A percentile compares a stretch with the other conserved stretches of the same genome.
phyloP scores from a whole-genome alignment of 2,329 filamentous ascomycete genomes.

The Orbilia javanica region DNA sequence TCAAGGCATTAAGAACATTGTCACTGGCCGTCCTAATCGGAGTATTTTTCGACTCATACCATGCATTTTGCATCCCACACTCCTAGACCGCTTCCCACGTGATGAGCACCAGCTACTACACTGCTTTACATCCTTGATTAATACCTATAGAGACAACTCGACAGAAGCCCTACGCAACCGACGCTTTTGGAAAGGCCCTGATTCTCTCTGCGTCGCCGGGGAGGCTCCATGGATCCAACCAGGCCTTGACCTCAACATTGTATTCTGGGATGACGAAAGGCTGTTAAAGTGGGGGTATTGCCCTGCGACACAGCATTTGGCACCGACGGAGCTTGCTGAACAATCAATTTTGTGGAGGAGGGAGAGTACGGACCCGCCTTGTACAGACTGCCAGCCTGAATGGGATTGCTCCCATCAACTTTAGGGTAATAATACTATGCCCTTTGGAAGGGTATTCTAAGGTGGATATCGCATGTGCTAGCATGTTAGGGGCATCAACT shows the following conservation, averaged over 20 bases:
- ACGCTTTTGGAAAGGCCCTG: neutral
- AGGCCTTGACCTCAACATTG: neutral
- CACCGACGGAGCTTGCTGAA: too few species aligned
- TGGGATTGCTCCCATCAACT: neutral
- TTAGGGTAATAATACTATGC: too few species aligned
- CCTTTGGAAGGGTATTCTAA: too few species aligned
- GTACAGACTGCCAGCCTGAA: neutral
- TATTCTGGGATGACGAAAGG: conserved; percentile 32
- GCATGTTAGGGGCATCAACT: too few species aligned
- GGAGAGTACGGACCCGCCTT: neutral
- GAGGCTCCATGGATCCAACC: neutral
- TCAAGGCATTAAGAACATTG: neutral
- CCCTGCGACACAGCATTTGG: neutral
- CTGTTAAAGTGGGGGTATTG: conserved; percentile 6
- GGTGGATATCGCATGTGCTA: too few species aligned
- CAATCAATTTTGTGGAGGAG: neutral
- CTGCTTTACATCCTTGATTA: neutral
- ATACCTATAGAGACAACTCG: neutral
- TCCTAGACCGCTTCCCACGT: neutral
- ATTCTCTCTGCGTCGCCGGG: neutral
- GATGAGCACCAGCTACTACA: neutral
- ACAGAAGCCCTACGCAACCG: neutral
- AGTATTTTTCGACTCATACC: too few species aligned
- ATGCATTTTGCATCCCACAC: neutral
- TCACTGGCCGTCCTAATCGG: neutral